Base-by-base conservation (phyloP, 352 stramenopile species). In the Phytophthora colocasiae region DNA sequence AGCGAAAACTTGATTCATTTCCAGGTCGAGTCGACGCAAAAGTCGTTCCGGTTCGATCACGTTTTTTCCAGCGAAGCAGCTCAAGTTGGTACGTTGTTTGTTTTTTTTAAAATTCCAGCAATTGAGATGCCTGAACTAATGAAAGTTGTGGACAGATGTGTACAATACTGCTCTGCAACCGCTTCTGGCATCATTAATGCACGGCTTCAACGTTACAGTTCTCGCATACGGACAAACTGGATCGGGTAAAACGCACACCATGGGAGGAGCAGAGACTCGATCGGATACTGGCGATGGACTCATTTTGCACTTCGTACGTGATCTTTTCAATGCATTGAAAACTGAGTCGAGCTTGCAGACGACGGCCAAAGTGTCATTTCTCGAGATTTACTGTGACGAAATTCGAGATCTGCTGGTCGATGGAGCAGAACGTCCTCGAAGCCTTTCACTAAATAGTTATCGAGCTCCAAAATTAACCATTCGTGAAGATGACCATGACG, bases 301-400 rank as follows among this genome's bases (percentile, higher is more conserved):
- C 22, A 91, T 96, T 51, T 78, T 85, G n/a, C 78, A 81, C 5
- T 92, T 96, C 45, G 52, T 96, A 10, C 75, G 83, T 40, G 77
- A 96, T 31, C 60, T 94, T 15, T 96, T 96, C 36, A 45, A 48
- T 4, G 57, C 57, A 6, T 58, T 92, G 58, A 69, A 29, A 41
- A 73, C 6, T 27, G 53, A 27, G 45, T 55, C 4, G 51, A 74
- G 1, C 62, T 66, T 55, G 52, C 87, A 63, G 36, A 66, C 56
- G n/a, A 71, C 57, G 31, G 71, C 90, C 2, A 82, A 73, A 3
- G 83, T 93, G 1, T 94, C 87, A 6, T 96, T 93, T 61, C 77
- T 99, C 1, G 97, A 99, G 73, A 98, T 99, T 6, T 99, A 99
- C 56, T 96, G 96, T n/a, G 96, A 99, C 77, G 96, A 99, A 63